Evolutionary conservation across 768 basidiomycete species (phyloP).

Genomic region (Tylopilus plumbeoviolaceoides): DNA sequence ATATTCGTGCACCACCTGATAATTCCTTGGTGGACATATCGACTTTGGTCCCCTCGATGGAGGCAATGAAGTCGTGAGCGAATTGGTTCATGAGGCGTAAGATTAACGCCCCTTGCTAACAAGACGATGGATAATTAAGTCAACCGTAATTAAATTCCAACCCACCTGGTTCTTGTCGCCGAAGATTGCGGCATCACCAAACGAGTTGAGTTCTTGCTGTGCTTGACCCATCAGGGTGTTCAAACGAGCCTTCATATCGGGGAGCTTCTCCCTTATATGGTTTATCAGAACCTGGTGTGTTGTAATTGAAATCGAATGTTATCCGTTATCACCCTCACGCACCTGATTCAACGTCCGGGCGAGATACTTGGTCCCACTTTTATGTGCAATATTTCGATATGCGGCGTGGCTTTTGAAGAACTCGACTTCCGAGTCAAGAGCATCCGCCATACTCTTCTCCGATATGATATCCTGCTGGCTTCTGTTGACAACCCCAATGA

Average conservation of each 20-base stretch:
- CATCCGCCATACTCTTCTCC: conserved; percentile 81
- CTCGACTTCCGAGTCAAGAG: conserved; percentile 78
- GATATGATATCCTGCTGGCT: conserved; percentile 96
- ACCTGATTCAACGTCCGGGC: conserved; percentile 94
- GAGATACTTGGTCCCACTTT: conserved; percentile 95
- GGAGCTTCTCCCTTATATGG: conserved; percentile 97
- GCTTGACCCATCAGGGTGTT: conserved; percentile 99
- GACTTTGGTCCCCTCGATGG: conserved; percentile 94
- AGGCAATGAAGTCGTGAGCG: conserved; percentile 93
- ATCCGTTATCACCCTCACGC: conserved; percentile 16
- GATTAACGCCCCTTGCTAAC: conserved; percentile 79
- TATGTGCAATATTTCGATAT: conserved; percentile 93
- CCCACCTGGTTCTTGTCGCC: conserved; percentile 83
- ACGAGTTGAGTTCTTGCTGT: conserved; percentile 95
- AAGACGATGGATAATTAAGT: conserved; percentile 13
- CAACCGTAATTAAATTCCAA: background rate
- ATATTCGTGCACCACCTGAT: conserved; percentile 95
- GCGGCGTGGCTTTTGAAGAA: conserved; percentile 89
- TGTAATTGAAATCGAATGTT: background rate
- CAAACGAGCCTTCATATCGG: conserved; percentile 97
- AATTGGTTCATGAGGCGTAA: conserved; percentile 98
- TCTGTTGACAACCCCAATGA: conserved; percentile 96
- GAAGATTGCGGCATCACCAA: conserved; percentile 88
- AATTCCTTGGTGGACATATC: conserved; percentile 98
- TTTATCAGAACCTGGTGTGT: conserved; percentile 84